Evolutionary conservation across 2,329 filamentous ascomycete genomes (phyloP).

Genomic region (Microascus cirrosus): DNA sequence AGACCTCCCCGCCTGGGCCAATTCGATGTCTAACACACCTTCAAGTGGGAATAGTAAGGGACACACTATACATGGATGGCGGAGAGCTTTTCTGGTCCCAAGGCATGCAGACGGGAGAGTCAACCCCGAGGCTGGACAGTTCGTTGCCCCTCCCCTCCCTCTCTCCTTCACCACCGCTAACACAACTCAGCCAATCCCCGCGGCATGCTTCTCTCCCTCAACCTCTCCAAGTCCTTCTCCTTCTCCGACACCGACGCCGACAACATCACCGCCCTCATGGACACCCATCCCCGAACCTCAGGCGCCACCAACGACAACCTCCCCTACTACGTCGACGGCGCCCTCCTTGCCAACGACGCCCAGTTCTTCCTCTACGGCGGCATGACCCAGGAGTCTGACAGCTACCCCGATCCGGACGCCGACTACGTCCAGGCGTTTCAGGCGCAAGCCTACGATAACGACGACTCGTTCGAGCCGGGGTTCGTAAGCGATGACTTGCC

Average conservation of each 20-base stretch:
- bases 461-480: conserved; percentile 23
- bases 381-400: conserved; percentile 22
- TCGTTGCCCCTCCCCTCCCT: conserved; percentile 11
- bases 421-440: conserved; percentile 39
- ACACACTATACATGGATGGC: conserved; percentile 56
- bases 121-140: conserved; percentile 24
- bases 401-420: conserved; percentile 23
- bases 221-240: conserved; percentile 46
- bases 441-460: conserved; percentile 19
- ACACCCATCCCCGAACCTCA: conserved; percentile 31
- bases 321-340: conserved; percentile 50
- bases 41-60: conserved; percentile 44
- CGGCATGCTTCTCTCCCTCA: conserved; percentile 44
- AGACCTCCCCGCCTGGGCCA: background rate
- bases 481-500: conserved; percentile 30
- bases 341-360: conserved; percentile 52
- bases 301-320: conserved; percentile 35
- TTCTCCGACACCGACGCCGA: conserved; percentile 24
- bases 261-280: conserved; percentile 43
- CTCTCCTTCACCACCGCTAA: background rate
- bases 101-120: conserved; percentile 18
- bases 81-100: conserved; percentile 43
- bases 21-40: background rate
- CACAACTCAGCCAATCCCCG: conserved; percentile 32
- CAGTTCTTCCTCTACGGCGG: conserved; percentile 58